phyloP scores from a whole-genome alignment of 108 stramenopile genomes.

The Cyclotella kingstonii region DNA sequence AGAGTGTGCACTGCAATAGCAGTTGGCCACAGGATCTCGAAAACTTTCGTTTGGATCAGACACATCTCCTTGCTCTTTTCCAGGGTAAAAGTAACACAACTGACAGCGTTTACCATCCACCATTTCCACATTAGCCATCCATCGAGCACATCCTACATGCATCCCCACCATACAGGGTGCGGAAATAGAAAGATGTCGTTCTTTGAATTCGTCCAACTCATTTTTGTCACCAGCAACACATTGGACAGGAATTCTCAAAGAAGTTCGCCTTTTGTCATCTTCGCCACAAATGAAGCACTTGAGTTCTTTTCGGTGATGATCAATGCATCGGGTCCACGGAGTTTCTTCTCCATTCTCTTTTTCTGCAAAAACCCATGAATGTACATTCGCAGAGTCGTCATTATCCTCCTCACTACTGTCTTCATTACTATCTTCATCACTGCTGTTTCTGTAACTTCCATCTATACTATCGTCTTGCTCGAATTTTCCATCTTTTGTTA shows the following conservation, averaged over 20 bases:
- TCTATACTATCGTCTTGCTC: constrained; percentile 23
- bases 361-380: constrained; percentile 1
- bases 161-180: constrained; percentile 18
- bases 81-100: constrained; percentile 21
- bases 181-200: neutral
- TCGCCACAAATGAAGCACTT: constrained; percentile 51
- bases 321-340: neutral
- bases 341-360: constrained; percentile 5
- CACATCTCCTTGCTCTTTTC: constrained; percentile 3
- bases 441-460: neutral
- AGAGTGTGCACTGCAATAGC: constrained; percentile 25
- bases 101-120: constrained; percentile 3
- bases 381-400: neutral
- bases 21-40: constrained; percentile 9
- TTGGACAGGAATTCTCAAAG: constrained; percentile 48
- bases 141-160: constrained; percentile 33
- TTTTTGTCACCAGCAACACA: constrained; percentile 39
- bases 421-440: constrained; percentile 8
- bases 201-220: constrained; percentile 20
- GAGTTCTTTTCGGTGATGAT: constrained; percentile 21
- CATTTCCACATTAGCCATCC: constrained; percentile 15
- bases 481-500: constrained; percentile 23
- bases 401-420: constrained; percentile 1
- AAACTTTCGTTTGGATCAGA: neutral
- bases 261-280: constrained; percentile 8